Evolutionary conservation across 2,329 filamentous ascomycete species (phyloP).

Genomic region (Aspergillus melleus): DNA sequence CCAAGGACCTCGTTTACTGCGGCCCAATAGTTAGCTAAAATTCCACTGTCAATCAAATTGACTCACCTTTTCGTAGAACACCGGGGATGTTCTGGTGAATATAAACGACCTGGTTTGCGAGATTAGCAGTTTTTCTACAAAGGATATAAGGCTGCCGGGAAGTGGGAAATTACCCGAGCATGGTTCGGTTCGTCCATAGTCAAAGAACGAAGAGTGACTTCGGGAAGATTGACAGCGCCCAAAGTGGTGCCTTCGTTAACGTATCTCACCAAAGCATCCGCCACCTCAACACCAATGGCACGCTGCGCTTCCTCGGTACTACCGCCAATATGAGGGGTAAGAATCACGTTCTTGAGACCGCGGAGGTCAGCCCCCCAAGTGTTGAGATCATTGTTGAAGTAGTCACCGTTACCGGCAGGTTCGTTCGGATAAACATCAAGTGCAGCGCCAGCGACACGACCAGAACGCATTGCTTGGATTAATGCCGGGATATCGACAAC

Average conservation of each 20-base stretch:
- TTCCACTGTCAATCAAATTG: background rate
- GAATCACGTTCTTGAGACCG: constrained; percentile 83
- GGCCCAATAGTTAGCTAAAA: constrained; percentile 16
- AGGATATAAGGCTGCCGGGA: background rate
- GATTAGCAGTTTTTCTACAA: constrained; percentile 2
- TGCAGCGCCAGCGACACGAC: constrained; percentile 90
- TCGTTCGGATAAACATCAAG: constrained; percentile 95
- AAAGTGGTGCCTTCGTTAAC: constrained; percentile 93
- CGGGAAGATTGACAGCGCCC: constrained; percentile 95
- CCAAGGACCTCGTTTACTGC: constrained; percentile 90
- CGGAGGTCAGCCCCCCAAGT: constrained; percentile 82
- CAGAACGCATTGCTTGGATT: constrained; percentile 79
- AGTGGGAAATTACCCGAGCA: constrained; percentile 63
- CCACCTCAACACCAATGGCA: constrained; percentile 92
- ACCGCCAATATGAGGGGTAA: constrained; percentile 95
- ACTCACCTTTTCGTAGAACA: constrained; percentile 76
- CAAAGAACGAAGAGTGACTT: constrained; percentile 84
- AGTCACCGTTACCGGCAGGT: constrained; percentile 89
- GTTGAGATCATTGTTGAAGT: constrained; percentile 85
- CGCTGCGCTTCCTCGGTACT: constrained; percentile 97
- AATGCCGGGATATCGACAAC: constrained; percentile 93
- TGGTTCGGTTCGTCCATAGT: constrained; percentile 87
- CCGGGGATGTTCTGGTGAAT: constrained; percentile 96
- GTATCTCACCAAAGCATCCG: constrained; percentile 83
- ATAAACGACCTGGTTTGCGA: constrained; percentile 71